These are phyloP conservation scores for Juncus effusus DNA, from an alignment of 176 grass and related monocot genomes.

Conservation along the genomic window DNA sequence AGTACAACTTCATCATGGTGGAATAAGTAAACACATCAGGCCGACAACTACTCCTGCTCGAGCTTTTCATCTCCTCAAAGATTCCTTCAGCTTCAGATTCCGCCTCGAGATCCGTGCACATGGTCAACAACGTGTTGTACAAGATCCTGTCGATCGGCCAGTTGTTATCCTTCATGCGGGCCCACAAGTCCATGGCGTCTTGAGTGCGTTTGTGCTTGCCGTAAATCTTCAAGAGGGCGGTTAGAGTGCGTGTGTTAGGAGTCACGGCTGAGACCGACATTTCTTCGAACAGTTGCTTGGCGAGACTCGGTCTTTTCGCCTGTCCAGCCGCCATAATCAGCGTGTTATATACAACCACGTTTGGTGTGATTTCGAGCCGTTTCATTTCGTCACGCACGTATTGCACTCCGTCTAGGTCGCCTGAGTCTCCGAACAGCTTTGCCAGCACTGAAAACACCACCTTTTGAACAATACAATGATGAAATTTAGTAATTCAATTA, in stretches of 20 bases:
- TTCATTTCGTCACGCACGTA: constrained; percentile 73
- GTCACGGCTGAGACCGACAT: constrained; percentile 55
- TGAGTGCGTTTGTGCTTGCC: constrained; percentile 64
- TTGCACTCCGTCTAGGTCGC: constrained; percentile 71
- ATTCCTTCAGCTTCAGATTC: constrained; percentile 71
- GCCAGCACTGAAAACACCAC: constrained; percentile 63
- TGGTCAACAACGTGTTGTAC: constrained; percentile 87
- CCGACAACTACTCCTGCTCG: constrained; percentile 4
- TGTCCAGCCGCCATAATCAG: constrained; percentile 71
- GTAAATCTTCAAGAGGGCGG: constrained; percentile 77
- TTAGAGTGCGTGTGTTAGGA: constrained; percentile 82
- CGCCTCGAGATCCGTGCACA: constrained; percentile 78
- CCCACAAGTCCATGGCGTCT: constrained; percentile 77
- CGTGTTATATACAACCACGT: constrained; percentile 93
- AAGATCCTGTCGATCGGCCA: constrained; percentile 74
- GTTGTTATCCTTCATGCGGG: constrained; percentile 50
- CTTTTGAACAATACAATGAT: constrained; percentile 2
- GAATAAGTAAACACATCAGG: constrained; percentile 91
- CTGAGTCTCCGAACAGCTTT: constrained; percentile 82
- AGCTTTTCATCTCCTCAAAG: constrained; percentile 70
- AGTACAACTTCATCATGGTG: constrained; percentile 86
- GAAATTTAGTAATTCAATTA: constrained; percentile 1
- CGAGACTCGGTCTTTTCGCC: constrained; percentile 54
- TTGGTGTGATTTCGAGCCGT: constrained; percentile 50
- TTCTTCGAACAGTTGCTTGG: constrained; percentile 76